Conservation (phyloP, 2,329 filamentous ascomycete species). For the Fusarium sp. region DNA sequence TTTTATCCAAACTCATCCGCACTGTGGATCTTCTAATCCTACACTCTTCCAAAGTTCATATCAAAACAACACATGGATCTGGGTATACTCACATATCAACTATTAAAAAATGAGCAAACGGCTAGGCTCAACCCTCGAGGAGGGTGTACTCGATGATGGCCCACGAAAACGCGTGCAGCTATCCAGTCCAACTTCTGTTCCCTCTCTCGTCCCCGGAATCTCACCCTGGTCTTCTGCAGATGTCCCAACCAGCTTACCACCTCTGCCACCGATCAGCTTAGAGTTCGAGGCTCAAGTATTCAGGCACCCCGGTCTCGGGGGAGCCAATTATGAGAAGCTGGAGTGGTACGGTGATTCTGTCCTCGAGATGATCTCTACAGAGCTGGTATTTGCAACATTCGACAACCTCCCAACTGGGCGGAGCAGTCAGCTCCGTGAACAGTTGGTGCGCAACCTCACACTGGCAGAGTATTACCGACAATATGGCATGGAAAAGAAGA, state of each 20-base stretch:
- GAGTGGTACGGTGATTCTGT: conserved; percentile 94
- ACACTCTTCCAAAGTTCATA: neutral
- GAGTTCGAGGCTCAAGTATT: conserved; percentile 75
- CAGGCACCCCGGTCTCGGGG: conserved; percentile 71
- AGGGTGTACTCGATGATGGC: conserved; percentile 7
- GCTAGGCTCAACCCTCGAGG: conserved; percentile 1
- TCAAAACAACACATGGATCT: neutral
- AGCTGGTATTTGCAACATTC: conserved; percentile 83
- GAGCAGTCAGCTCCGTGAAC: conserved; percentile 82
- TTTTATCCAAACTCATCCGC: too few relatives aligned
- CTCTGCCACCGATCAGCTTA: conserved; percentile 74
- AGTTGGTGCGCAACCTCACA: conserved; percentile 85
- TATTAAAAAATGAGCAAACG: conserved; percentile 35
- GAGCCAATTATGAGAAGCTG: conserved; percentile 79
- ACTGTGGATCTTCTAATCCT: too few relatives aligned
- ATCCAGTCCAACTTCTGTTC: neutral
- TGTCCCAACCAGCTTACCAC: conserved; percentile 66
- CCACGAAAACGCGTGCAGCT: conserved; percentile 42
- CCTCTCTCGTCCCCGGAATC: conserved; percentile 30
- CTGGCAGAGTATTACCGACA: conserved; percentile 77
- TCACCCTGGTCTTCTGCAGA: conserved; percentile 65
- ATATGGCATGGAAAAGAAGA: conserved; percentile 79
- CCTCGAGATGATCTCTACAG: conserved; percentile 81
- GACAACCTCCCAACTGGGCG: conserved; percentile 74
- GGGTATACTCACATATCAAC: neutral